Conservation (phyloP, 83 land plant genomes). For the Larix sibirica region DNA sequence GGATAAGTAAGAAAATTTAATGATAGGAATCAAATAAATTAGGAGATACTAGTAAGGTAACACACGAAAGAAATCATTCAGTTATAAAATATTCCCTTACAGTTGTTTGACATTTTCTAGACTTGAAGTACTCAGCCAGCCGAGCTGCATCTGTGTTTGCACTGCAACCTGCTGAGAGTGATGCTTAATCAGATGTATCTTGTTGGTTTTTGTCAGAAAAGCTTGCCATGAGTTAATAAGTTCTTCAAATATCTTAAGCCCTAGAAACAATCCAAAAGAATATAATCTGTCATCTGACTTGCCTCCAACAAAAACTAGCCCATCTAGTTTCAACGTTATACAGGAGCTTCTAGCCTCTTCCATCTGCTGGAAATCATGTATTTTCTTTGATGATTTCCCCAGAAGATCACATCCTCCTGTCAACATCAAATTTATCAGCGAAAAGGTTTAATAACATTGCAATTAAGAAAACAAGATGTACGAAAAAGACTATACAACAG, state of each 20-base stretch:
- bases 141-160: constrained; percentile 57
- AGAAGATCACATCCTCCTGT: constrained; percentile 54
- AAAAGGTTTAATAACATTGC: no score
- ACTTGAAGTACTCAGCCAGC: constrained; percentile 45
- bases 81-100: constrained; percentile 2
- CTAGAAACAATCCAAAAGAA: no score
- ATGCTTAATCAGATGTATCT: neutral
- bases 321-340: constrained; percentile 47
- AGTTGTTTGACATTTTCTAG: constrained; percentile 44
- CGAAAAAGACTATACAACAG: no score
- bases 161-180: constrained; percentile 36
- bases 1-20: neutral
- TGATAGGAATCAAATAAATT: no score
- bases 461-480: no score
- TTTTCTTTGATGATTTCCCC: constrained; percentile 54
- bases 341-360: constrained; percentile 50
- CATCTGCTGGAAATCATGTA: constrained; percentile 44
- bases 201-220: neutral
- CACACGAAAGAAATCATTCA: neutral
- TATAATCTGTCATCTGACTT: neutral
- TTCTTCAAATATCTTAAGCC: no score
- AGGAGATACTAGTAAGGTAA: no score
- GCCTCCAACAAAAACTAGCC: constrained; percentile 54
- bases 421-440: neutral
- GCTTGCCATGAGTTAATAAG: no score